Evolutionary conservation across 129 eudicot species (phyloP), one percentile per base, ranked within the genome.

Genomic region (Arctium minus): DNA sequence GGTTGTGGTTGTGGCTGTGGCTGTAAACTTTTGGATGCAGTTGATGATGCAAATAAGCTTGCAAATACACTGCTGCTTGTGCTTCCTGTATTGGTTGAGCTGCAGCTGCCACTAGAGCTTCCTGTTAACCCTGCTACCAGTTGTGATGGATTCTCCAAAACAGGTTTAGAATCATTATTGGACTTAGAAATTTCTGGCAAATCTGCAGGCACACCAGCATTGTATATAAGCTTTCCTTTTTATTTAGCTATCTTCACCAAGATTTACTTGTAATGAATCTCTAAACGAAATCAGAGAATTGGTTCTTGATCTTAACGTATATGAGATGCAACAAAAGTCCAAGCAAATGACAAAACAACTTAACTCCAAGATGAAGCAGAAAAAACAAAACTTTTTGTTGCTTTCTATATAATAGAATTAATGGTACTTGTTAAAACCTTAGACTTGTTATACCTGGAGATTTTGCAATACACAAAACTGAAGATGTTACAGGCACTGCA

Each of bases 21-120:
- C 31, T 83, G 89, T 76, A 88, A 85, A 70, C 67, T 89, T 78
- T 86, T 86, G 4, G 97, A 86, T 75, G 91, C 88, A 33, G 94
- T 85, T 48, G 99, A 89, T 35, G 99, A 92, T 68, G 97, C 91
- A 88, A 93, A 96, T 29, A 93, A 77, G 86, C 97, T 96, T 39
- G 99, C 94, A 81, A 96, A 93, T 32, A 92, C 97, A 77, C 80
- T 86, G 83, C 93, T 92, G 85, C 89, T 92, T 39, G 96, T 88
- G 88, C 92, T 90, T 76, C 92, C 96, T 5, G 82, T 86, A 82
- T 90, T 89, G 82, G 91, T 82, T 36, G 97, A 88, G 76, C 87
- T 84, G 89, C 88, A 83, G 69, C 87, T 90, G 77, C 87, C 89
- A 42, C 85, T 82, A 85, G 93, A 85, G 85, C 91, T 85, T 78